These are phyloP conservation scores for Globisporangium nodosum DNA, from an alignment of 352 stramenopile genomes.

Conservation along the genomic window DNA sequence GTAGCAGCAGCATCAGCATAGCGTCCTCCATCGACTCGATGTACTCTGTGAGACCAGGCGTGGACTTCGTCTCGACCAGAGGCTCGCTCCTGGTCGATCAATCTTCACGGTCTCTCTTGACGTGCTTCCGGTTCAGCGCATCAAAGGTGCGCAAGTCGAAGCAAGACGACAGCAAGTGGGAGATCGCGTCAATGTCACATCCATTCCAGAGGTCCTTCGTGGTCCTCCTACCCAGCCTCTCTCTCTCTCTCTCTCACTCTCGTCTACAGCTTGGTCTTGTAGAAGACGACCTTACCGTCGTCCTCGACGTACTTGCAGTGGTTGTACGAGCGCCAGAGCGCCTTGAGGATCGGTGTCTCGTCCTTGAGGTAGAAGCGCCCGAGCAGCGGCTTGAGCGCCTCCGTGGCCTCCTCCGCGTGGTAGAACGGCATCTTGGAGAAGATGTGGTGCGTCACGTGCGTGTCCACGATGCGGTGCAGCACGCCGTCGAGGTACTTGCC, in stretches of 20 bases:
- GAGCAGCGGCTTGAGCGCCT: conserved; percentile 90
- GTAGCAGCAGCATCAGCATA: conserved; percentile 10
- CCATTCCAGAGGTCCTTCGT: neutral
- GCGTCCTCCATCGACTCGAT: conserved; percentile 13
- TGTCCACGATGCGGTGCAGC: conserved; percentile 97
- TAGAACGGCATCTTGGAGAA: conserved; percentile 99
- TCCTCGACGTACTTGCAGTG: conserved; percentile 95
- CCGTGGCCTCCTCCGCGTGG: conserved; percentile 94
- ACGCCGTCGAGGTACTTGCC: conserved; percentile 94
- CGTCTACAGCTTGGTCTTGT: conserved; percentile 64
- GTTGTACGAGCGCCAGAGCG: conserved; percentile 91
- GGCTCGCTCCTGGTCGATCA: conserved; percentile 17
- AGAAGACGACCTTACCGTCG: conserved; percentile 89
- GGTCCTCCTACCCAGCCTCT: no score
- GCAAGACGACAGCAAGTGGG: no score
- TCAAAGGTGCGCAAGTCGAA: neutral
- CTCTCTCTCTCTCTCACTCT: neutral
- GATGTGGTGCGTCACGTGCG: conserved; percentile 97
- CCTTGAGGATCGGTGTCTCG: conserved; percentile 77
- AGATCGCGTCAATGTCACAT: neutral
- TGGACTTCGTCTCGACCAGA: conserved; percentile 22
- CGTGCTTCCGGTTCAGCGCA: conserved; percentile 14
- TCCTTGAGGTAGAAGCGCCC: conserved; percentile 97
- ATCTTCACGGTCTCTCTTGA: conserved; percentile 19
- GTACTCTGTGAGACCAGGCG: conserved; percentile 4